Conservation (phyloP, 2,329 filamentous ascomycete genomes). For the Aspergillus fumigatiaffinis region DNA sequence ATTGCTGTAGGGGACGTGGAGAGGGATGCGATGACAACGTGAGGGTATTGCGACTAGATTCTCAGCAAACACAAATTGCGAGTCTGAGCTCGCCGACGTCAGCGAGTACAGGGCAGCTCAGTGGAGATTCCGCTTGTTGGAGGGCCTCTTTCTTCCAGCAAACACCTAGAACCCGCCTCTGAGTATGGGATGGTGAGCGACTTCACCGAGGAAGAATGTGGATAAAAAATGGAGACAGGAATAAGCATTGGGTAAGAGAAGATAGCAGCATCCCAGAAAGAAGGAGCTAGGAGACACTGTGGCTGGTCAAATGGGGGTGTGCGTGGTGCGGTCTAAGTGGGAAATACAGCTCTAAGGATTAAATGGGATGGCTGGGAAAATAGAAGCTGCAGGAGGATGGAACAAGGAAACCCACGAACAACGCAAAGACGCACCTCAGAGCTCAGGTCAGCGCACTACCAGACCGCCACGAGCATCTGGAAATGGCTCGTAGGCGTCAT, state of each 20-base stretch:
- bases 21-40: constrained; percentile 33
- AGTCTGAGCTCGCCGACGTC: constrained; percentile 8
- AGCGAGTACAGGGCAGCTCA: constrained; percentile 8
- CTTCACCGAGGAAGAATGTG: constrained; percentile 20
- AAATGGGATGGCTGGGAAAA: constrained; percentile 41
- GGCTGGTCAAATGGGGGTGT: constrained; percentile 28
- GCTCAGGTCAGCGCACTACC: constrained; percentile 6
- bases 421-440: constrained; percentile 10
- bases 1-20: constrained; percentile 17
- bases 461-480: constrained; percentile 20
- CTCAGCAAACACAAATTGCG: constrained; percentile 6
- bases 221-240: constrained; percentile 16
- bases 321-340: neutral
- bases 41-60: neutral
- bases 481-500: constrained; percentile 17
- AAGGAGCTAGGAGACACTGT: constrained; percentile 16
- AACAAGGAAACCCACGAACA: constrained; percentile 8
- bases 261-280: constrained; percentile 10
- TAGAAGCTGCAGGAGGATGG: constrained; percentile 15
- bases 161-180: constrained; percentile 7
- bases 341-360: constrained; percentile 12
- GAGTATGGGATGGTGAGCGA: constrained; percentile 3
- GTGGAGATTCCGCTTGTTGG: constrained; percentile 5
- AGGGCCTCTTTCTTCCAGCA: constrained; percentile 7
- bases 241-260: constrained; percentile 7